Conservation (phyloP, 169 alveolate genomes). For the Plasmodium fragile region DNA sequence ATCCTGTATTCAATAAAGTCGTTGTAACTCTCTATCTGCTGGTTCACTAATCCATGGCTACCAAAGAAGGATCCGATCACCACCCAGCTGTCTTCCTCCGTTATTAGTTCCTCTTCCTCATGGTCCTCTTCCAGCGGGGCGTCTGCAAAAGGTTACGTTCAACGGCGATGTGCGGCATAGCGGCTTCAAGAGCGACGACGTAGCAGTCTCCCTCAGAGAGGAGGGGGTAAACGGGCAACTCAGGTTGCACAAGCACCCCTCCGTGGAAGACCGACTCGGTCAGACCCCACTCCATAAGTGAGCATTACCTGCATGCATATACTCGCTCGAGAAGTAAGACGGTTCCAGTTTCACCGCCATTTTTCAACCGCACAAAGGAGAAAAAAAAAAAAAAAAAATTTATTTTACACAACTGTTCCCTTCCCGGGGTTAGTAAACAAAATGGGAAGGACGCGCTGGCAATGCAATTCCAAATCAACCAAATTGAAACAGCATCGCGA, state of each 20-base stretch:
- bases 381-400: conserved; percentile 19
- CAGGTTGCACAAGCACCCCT: background rate
- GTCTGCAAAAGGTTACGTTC: background rate
- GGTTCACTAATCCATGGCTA: conserved; percentile 96
- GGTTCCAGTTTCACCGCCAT: conserved; percentile 59
- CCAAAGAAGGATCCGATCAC: conserved; percentile 85
- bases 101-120: conserved; percentile 2
- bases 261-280: background rate
- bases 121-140: background rate
- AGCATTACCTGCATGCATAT: conserved; percentile 30
- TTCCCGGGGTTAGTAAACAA: background rate
- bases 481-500: conserved; percentile 4
- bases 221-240: background rate
- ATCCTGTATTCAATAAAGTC: conserved; percentile 95
- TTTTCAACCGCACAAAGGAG: background rate
- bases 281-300: background rate
- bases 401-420: background rate
- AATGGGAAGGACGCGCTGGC: background rate
- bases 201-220: background rate
- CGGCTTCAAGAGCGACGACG: background rate
- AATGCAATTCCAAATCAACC: background rate
- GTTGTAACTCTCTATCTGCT: conserved; percentile 96
- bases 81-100: conserved; percentile 75
- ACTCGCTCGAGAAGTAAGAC: conserved; percentile 16
- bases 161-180: background rate